Conservation (phyloP, 495 filamentous ascomycete species). For the Penicillium robsamsonii region DNA sequence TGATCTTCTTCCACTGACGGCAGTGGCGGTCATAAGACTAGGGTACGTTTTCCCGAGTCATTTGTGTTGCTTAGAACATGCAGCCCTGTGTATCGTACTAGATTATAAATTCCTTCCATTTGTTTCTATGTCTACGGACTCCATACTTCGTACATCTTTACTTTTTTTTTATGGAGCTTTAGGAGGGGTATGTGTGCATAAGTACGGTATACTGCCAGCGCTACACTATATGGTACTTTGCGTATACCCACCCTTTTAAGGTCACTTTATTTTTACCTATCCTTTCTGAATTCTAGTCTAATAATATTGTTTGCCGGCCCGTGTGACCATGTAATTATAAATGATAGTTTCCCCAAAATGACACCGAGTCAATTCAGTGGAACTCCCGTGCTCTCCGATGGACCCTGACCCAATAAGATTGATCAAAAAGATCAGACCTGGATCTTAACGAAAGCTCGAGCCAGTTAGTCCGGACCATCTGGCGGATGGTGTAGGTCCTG, state of each 20-base stretch:
- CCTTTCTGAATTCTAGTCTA: neutral
- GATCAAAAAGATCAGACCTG: slow-evolving; percentile 14
- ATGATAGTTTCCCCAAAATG: neutral
- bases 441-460: slow-evolving; percentile 11
- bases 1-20: slow-evolving; percentile 31
- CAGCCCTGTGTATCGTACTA: slow-evolving; percentile 1
- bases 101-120: slow-evolving; percentile 28
- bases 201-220: neutral
- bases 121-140: slow-evolving; percentile 15
- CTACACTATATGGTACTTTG: neutral
- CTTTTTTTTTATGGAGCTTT: neutral
- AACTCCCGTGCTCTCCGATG: slow-evolving; percentile 19
- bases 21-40: slow-evolving; percentile 26
- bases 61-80: neutral
- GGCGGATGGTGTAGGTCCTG: neutral
- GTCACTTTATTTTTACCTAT: neutral
- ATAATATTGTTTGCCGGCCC: neutral
- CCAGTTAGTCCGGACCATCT: slow-evolving; percentile 8
- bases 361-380: slow-evolving; percentile 17
- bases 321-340: neutral
- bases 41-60: slow-evolving; percentile 14
- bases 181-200: slow-evolving; percentile 1
- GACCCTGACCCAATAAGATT: slow-evolving; percentile 19
- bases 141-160: neutral
- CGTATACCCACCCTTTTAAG: neutral